These are phyloP conservation scores for Didymella exigua DNA, from an alignment of 2,329 filamentous ascomycete species.

Conservation along the genomic window DNA sequence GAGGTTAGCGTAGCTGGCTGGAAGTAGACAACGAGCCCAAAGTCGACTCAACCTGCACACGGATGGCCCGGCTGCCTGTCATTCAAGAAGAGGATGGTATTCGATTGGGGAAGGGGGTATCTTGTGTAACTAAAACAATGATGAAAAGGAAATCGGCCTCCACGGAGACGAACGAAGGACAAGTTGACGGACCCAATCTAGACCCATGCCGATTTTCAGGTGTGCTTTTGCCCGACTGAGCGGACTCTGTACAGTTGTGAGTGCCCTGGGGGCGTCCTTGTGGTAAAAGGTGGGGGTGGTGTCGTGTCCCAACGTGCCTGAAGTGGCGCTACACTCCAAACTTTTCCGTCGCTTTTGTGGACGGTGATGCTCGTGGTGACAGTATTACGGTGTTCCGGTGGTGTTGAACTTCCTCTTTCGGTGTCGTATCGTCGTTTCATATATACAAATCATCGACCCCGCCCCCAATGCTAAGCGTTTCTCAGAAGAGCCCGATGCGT, in stretches of 20 bases:
- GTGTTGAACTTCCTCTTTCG: conserved; percentile 34
- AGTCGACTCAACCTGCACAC: no score
- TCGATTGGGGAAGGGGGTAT: conserved; percentile 38
- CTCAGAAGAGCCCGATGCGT: conserved; percentile 65
- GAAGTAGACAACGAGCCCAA: no score
- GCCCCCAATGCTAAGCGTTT: background rate
- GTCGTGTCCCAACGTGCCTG: background rate
- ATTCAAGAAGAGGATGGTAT: background rate
- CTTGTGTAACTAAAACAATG: conserved; percentile 33
- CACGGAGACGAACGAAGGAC: background rate
- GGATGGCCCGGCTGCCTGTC: no score
- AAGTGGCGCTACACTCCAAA: background rate
- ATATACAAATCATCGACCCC: conserved; percentile 28
- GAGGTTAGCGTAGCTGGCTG: no score
- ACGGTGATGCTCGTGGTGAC: conserved; percentile 1
- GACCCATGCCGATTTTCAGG: conserved; percentile 8
- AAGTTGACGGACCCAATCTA: background rate
- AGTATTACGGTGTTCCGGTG: conserved; percentile 2
- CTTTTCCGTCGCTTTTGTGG: conserved; percentile 31
- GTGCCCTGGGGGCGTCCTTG: conserved; percentile 11
- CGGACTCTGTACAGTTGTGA: conserved; percentile 35
- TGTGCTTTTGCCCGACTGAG: conserved; percentile 26
- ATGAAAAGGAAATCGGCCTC: conserved; percentile 17
- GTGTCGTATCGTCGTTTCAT: conserved; percentile 16
- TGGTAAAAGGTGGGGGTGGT: conserved; percentile 10